phyloP scores from a whole-genome alignment of 345 rosid genomes.

The Erodium maritimum region DNA sequence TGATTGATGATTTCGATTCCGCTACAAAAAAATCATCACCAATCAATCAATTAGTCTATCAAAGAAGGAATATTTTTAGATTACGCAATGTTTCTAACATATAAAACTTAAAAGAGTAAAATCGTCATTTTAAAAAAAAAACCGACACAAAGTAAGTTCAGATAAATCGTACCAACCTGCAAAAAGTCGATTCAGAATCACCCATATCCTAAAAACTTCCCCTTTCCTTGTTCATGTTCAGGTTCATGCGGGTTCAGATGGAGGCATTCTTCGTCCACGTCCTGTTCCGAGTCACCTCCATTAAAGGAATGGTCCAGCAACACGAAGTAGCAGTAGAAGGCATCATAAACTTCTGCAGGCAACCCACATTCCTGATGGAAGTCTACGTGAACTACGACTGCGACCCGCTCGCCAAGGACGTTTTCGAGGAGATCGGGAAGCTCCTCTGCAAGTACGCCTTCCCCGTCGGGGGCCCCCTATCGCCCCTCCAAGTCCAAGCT shows the following conservation, averaged over 20 bases:
- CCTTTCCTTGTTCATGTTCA: no score
- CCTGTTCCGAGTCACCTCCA: constrained; percentile 35
- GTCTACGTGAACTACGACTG: constrained; percentile 79
- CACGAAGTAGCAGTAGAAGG: constrained; percentile 91
- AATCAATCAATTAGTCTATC: no score
- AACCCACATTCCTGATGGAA: constrained; percentile 67
- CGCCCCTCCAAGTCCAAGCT: constrained; percentile 66
- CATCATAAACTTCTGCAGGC: constrained; percentile 69
- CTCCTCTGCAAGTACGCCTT: constrained; percentile 77
- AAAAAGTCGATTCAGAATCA: no score
- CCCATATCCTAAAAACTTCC: no score
- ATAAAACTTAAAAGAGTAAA: no score
- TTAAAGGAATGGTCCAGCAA: constrained; percentile 33
- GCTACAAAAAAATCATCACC: no score
- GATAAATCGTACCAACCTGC: no score
- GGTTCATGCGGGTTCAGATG: constrained; percentile 78
- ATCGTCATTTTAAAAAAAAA: no score
- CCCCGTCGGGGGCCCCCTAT: constrained; percentile 50
- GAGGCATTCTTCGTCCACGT: constrained; percentile 81
- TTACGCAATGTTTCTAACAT: no score
- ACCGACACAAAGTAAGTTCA: no score
- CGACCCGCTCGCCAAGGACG: constrained; percentile 45
- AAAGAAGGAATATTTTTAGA: no score
- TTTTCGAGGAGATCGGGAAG: constrained; percentile 70
- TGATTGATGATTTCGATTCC: no score